Conservation (phyloP, 768 basidiomycete genomes). For the Lentinula sp. region DNA sequence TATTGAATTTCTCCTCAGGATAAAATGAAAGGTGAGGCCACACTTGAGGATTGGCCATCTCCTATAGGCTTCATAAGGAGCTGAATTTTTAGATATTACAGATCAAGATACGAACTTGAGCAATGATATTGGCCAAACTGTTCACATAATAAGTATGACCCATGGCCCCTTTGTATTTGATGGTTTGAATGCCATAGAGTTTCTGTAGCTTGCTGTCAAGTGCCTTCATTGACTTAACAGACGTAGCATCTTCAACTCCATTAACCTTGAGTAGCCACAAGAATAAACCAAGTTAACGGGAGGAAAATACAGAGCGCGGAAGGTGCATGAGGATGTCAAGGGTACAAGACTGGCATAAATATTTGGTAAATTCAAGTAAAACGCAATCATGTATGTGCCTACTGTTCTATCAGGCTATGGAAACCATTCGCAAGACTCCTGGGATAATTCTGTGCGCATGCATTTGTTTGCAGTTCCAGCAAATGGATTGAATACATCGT, state of each 20-base stretch:
- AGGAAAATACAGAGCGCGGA: slow-evolving; percentile 3
- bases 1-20: slow-evolving; percentile 10
- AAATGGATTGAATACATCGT: not conserved
- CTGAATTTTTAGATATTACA: not conserved
- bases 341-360: not conserved
- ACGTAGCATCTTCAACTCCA: not conserved
- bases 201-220: slow-evolving; percentile 12
- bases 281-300: not conserved
- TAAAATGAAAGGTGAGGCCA: slow-evolving; percentile 9
- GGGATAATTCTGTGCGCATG: not conserved
- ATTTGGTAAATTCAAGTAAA: not conserved
- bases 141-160: slow-evolving; percentile 27
- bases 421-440: not conserved
- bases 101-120: not conserved
- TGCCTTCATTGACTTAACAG: not conserved
- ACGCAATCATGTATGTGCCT: not conserved
- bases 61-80: slow-evolving; percentile 3
- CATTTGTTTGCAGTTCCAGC: not conserved
- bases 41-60: slow-evolving; percentile 16
- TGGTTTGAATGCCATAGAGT: slow-evolving; percentile 21
- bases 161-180: slow-evolving; percentile 22
- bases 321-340: slow-evolving; percentile 5
- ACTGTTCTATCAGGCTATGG: not conserved
- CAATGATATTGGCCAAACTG: slow-evolving; percentile 10
- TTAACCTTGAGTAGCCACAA: not conserved